Base-by-base conservation (phyloP, 805 yeast species). In the Candida ascalaphidarum region DNA sequence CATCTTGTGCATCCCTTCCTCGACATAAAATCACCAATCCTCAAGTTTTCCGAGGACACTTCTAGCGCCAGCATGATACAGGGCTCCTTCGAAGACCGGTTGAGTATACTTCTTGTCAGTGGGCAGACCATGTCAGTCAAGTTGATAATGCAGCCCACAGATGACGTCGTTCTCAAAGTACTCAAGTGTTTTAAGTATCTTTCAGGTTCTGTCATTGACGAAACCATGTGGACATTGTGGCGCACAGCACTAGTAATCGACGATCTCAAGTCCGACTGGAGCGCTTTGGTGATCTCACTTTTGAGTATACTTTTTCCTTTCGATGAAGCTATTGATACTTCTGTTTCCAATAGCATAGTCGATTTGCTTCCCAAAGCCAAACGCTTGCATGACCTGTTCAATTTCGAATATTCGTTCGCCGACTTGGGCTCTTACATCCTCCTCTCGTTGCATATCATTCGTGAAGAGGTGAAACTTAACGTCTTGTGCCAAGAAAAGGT, bases 381-480 rank as follows among this genome's bases (percentile, higher is more conserved):
- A 31, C 11, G 14, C 5, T 35, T 62, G 8, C 48, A 46, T n/a
- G 37, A 40, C 11, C 33, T 40, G n/a, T 47, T 50, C 22, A 34
- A 41, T 14, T 36, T 51, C 21, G 52, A 58, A 30, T 69, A 67
- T 32, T 48, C 68, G 4, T 51, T 77, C 18, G 53, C 61, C n/a
- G 73, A 74, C 17, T 51, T 75, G 41, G 55, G 77, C 0, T 81
- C 89, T 0, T 75, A 71, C 33, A 65, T 83, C 8, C 65, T 77
- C 0, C 52, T 81, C 15, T 72, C 86, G 0, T 52, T 89, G 26
- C 96, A 88, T 54, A 44, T 86, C 21, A 55, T 84, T 2, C 58
- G 86, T 30, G 96, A 89, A 48, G 96, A 89, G 35, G 50, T 68
- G 25, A 65, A 68, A 28, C 56, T 89, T 17, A 75, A 81, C 40